Percentiles rank a stretch among this genome's conserved stretches.
Evolutionary conservation across 1,284 basidiomycete genomes (phyloP).

Genomic region (Gomphus bonarii): DNA sequence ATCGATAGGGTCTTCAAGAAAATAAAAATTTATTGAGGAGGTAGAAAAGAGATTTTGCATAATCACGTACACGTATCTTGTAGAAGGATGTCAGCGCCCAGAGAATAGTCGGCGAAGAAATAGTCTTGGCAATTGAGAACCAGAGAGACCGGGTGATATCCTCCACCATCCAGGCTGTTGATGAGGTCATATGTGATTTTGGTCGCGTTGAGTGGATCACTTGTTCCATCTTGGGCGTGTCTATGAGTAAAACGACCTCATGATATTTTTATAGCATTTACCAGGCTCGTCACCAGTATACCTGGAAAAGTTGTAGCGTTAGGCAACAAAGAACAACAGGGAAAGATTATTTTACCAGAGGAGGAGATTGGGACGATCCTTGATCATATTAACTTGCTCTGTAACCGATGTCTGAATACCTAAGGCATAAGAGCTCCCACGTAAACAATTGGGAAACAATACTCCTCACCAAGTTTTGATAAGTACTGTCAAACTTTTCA

Average conservation of each 20-base stretch:
- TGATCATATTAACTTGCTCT: constrained; percentile 56
- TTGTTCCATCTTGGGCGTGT: constrained; percentile 39
- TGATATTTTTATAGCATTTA: background rate
- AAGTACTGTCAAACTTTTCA: constrained; percentile 4
- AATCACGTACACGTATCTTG: constrained; percentile 30
- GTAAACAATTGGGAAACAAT: background rate
- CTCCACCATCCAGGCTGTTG: constrained; percentile 44
- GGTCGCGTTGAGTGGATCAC: constrained; percentile 56
- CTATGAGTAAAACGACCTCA: background rate
- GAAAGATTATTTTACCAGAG: constrained; percentile 38
- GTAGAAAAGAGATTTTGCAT: background rate
- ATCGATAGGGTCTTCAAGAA: constrained; percentile 35
- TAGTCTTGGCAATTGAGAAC: constrained; percentile 69
- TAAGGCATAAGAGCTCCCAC: background rate
- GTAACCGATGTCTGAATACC: constrained; percentile 36
- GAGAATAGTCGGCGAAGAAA: constrained; percentile 45
- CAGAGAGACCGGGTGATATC: constrained; percentile 64
- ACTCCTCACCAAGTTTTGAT: constrained; percentile 6
- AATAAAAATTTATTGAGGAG: background rate
- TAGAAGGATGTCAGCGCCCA: constrained; percentile 53
- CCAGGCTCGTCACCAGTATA: constrained; percentile 60
- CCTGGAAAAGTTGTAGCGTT: background rate
- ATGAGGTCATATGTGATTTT: constrained; percentile 50
- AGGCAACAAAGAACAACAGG: background rate
- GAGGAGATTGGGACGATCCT: constrained; percentile 54